Conservation (phyloP, 306 rosid species). For the Cucurbita argyrosperma region DNA sequence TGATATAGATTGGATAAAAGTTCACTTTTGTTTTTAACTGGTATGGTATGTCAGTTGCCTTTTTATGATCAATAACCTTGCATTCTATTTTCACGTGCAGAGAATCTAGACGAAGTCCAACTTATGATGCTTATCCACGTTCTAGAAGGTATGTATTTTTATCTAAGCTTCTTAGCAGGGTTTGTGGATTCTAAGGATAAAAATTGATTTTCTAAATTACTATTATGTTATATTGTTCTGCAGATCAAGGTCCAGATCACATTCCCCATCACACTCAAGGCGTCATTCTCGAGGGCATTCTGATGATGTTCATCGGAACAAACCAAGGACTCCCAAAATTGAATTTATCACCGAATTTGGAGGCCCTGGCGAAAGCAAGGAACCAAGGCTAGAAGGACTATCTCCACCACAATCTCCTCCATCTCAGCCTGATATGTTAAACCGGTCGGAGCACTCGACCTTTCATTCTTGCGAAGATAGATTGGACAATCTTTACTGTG, state of each 20-base stretch:
- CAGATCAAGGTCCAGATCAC: slow-evolving; percentile 74
- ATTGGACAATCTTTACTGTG: slow-evolving; percentile 89
- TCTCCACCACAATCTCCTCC: slow-evolving; percentile 88
- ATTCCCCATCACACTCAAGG: slow-evolving; percentile 70
- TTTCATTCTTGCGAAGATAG: slow-evolving; percentile 91
- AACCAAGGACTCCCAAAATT: slow-evolving; percentile 60
- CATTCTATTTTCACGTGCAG: slow-evolving; percentile 29
- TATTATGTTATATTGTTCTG: neutral
- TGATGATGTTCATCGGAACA: slow-evolving; percentile 71
- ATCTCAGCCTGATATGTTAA: slow-evolving; percentile 64
- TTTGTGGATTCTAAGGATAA: neutral
- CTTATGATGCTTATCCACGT: slow-evolving; percentile 92
- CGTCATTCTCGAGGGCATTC: slow-evolving; percentile 49
- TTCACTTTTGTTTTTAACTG: slow-evolving; percentile 9
- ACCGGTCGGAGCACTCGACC: slow-evolving; percentile 99
- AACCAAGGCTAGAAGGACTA: slow-evolving; percentile 50
- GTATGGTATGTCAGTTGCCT: neutral
- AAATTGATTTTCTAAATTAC: neutral
- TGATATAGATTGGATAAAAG: neutral
- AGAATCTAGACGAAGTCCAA: slow-evolving; percentile 88
- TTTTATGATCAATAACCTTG: slow-evolving; percentile 1
- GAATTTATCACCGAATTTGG: slow-evolving; percentile 95
- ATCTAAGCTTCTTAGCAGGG: neutral
- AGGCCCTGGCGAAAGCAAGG: slow-evolving; percentile 54
- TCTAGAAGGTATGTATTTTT: slow-evolving; percentile 50